A percentile compares a stretch with the other conserved stretches of the same genome.
These are phyloP conservation scores for Syncephalis plumigaleata DNA, from an alignment of 371 early-diverging fungal species.

Conservation along the genomic window DNA sequence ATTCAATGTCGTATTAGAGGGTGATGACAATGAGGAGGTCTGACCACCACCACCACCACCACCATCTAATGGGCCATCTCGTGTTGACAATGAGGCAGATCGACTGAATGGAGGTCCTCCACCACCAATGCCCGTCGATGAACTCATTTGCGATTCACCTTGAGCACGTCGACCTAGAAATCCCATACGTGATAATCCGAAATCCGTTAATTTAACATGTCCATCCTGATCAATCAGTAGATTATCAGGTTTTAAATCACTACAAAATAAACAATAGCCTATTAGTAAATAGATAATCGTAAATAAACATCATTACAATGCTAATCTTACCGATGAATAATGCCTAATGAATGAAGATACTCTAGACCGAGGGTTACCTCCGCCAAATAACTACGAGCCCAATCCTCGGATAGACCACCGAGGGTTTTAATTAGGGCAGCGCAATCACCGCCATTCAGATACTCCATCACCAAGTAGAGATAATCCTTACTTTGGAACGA, in stretches of 20 bases:
- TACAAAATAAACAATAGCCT: too few relatives aligned
- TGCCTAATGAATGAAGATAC: slow-evolving; percentile 70
- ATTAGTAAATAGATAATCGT: slow-evolving; percentile 2
- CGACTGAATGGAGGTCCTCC: too few relatives aligned
- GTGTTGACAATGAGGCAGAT: too few relatives aligned
- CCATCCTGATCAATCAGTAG: slow-evolving; percentile 79
- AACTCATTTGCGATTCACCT: slow-evolving; percentile 19
- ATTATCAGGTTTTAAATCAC: slow-evolving; percentile 85
- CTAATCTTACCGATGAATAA: slow-evolving; percentile 58
- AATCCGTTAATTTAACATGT: slow-evolving; percentile 87
- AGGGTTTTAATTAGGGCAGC: slow-evolving; percentile 77
- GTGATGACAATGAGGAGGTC: too few relatives aligned
- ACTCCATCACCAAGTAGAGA: slow-evolving; percentile 90
- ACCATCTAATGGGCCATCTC: too few relatives aligned
- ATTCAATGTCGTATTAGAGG: too few relatives aligned
- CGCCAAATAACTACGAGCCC: slow-evolving; percentile 82
- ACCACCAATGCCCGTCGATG: not conserved
- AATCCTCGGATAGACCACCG: slow-evolving; percentile 72
- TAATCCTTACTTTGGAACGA: slow-evolving; percentile 86
- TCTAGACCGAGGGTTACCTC: slow-evolving; percentile 88
- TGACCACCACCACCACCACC: too few relatives aligned
- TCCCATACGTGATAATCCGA: slow-evolving; percentile 80
- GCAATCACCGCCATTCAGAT: slow-evolving; percentile 92
- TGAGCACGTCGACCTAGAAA: slow-evolving; percentile 65
- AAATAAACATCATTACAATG: slow-evolving; percentile 1